A percentile compares a stretch with the other conserved stretches of the same genome.
These are phyloP conservation scores for Akanthomyces dipterigenus DNA, from an alignment of 2,329 filamentous ascomycete species.

Conservation along the genomic window DNA sequence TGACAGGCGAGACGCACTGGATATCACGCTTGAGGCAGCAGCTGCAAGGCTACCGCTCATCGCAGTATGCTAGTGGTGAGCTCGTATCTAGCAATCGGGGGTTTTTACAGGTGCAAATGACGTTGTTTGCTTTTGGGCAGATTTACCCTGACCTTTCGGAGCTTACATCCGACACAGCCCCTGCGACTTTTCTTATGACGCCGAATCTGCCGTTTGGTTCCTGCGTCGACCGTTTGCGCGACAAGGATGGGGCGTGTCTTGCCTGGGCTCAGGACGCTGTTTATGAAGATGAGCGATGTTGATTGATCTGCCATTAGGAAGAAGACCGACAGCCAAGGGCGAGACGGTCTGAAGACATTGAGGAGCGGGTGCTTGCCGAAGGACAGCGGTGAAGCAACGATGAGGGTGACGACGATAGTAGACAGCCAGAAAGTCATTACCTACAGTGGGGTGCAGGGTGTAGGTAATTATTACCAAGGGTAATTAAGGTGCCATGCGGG, in stretches of 20 bases:
- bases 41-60: conserved; percentile 21
- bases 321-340: neutral
- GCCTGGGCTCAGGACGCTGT: neutral
- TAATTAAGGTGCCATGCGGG: no score
- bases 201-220: neutral
- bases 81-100: neutral
- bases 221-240: neutral
- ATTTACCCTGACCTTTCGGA: conserved; percentile 24
- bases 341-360: neutral
- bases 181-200: conserved; percentile 22
- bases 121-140: no score
- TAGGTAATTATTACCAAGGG: no score
- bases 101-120: no score
- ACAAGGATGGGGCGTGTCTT: neutral
- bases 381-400: no score
- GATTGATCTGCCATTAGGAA: neutral
- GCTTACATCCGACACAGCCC: conserved; percentile 23
- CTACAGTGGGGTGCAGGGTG: no score
- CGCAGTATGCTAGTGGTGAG: conserved; percentile 17
- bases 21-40: conserved; percentile 23
- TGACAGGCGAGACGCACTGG: conserved; percentile 10
- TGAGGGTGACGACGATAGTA: no score
- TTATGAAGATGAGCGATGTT: neutral
- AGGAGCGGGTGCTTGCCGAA: no score
- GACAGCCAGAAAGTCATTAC: no score